Evolutionary conservation across 2,329 filamentous ascomycete genomes (phyloP).

Genomic region (Talaromyces verruculosus): DNA sequence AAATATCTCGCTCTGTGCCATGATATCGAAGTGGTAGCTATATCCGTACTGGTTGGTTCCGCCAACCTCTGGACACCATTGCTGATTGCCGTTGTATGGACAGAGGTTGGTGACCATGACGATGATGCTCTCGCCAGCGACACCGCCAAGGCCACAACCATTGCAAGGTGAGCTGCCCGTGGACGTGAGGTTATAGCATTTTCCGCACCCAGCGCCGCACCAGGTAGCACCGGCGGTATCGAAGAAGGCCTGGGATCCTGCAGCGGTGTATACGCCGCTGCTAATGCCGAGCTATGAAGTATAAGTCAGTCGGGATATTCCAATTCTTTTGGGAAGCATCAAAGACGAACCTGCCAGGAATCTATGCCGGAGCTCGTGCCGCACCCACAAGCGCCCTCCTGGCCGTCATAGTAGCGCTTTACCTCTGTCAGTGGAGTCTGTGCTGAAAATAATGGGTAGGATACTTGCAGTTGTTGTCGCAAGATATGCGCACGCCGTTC

Average conservation of each 20-base stretch:
- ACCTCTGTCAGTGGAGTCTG: background rate
- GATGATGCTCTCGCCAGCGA: slow-evolving; percentile 27
- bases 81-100: slow-evolving; percentile 36
- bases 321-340: background rate
- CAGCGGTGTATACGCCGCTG: slow-evolving; percentile 27
- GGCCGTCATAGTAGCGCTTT: slow-evolving; percentile 33
- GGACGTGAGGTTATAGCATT: slow-evolving; percentile 30
- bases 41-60: slow-evolving; percentile 37
- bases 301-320: slow-evolving; percentile 25
- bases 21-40: slow-evolving; percentile 41
- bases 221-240: slow-evolving; percentile 27
- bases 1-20: slow-evolving; percentile 38
- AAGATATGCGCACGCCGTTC: slow-evolving; percentile 12
- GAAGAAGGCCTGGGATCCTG: slow-evolving; percentile 29
- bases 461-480: slow-evolving; percentile 20
- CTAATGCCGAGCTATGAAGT: slow-evolving; percentile 28
- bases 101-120: slow-evolving; percentile 40
- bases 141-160: slow-evolving; percentile 28
- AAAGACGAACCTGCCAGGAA: slow-evolving; percentile 31
- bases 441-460: background rate
- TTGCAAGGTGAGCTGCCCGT: slow-evolving; percentile 25
- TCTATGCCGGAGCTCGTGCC: slow-evolving; percentile 28
- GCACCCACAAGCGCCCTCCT: slow-evolving; percentile 36
- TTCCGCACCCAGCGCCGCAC: slow-evolving; percentile 31
- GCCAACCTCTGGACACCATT: slow-evolving; percentile 37